Percentiles rank a stretch among this genome's conserved stretches.
Conservation (phyloP, 139 green algal genomes). For the Picochlorum sp. region DNA sequence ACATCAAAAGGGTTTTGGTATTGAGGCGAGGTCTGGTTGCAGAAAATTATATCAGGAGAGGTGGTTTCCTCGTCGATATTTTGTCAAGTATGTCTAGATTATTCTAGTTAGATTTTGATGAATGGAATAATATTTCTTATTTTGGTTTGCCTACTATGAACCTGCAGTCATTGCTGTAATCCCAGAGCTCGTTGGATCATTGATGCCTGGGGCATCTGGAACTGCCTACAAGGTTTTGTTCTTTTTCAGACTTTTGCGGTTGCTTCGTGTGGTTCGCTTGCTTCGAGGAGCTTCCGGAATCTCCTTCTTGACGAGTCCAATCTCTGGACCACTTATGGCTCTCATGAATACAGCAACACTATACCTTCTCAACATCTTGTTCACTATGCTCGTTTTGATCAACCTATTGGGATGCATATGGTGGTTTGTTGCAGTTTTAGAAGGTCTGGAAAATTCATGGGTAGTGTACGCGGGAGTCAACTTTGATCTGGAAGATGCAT, state of each 20-base stretch:
- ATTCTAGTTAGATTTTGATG: background rate
- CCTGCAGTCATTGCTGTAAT: background rate
- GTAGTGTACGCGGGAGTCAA: background rate
- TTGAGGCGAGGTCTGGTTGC: background rate
- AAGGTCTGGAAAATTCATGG: background rate
- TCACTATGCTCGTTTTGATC: background rate
- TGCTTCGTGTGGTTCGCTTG: constrained; percentile 1
- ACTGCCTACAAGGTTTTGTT: background rate
- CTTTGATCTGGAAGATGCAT: background rate
- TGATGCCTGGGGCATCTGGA: background rate
- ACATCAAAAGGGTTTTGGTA: background rate
- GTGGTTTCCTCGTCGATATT: constrained; percentile 1
- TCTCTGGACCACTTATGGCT: background rate
- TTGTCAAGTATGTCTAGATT: background rate
- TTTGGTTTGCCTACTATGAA: background rate
- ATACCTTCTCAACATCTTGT: background rate
- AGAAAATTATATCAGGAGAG: background rate
- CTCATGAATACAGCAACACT: background rate
- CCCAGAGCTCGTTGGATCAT: background rate
- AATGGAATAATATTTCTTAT: background rate
- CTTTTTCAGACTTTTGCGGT: constrained; percentile 1
- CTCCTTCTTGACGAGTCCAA: background rate
- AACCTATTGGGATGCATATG: constrained; percentile 4
- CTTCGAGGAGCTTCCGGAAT: background rate
- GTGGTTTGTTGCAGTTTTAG: constrained; percentile 2